A percentile compares a stretch with the other conserved stretches of the same genome.
phyloP scores from a whole-genome alignment of 2,329 filamentous ascomycete genomes.

The Parastagonospora nodorum region DNA sequence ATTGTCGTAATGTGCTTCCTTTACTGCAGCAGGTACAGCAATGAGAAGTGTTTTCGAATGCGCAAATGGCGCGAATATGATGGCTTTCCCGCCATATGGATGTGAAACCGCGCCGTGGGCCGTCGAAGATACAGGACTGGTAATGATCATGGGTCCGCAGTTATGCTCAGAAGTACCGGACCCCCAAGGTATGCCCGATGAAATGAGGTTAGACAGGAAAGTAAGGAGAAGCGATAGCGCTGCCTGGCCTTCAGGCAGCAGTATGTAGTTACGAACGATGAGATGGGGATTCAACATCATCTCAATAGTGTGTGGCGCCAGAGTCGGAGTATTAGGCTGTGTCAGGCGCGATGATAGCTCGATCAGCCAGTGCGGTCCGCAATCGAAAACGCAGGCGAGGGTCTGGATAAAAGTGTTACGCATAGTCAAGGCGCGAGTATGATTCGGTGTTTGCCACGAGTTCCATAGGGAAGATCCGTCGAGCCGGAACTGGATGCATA shows the following conservation, averaged over 20 bases:
- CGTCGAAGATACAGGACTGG: constrained; percentile 17
- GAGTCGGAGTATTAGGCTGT: constrained; percentile 7
- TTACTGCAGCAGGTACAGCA: constrained; percentile 36
- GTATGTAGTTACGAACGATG: constrained; percentile 44
- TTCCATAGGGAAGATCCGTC: constrained; percentile 30
- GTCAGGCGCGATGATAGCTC: constrained; percentile 40
- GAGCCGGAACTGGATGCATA: constrained; percentile 38
- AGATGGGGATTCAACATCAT: constrained; percentile 40
- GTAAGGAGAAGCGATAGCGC: constrained; percentile 25
- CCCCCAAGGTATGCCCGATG: constrained; percentile 41
- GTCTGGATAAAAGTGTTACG: constrained; percentile 50
- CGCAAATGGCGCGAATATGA: constrained; percentile 41
- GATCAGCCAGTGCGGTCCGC: constrained; percentile 47
- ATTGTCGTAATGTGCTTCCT: constrained; percentile 17
- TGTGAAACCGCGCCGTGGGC: neutral
- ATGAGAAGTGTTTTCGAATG: constrained; percentile 38
- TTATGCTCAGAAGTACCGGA: constrained; percentile 35
- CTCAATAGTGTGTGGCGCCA: constrained; percentile 26
- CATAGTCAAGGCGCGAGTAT: constrained; percentile 45
- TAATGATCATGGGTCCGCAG: constrained; percentile 36
- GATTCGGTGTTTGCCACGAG: constrained; percentile 30
- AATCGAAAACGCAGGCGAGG: constrained; percentile 48
- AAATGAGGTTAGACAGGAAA: constrained; percentile 25
- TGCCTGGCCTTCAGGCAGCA: constrained; percentile 23
- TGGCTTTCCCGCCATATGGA: constrained; percentile 22